phyloP scores from a whole-genome alignment of 768 basidiomycete species.

The Termitomyces titanicus region DNA sequence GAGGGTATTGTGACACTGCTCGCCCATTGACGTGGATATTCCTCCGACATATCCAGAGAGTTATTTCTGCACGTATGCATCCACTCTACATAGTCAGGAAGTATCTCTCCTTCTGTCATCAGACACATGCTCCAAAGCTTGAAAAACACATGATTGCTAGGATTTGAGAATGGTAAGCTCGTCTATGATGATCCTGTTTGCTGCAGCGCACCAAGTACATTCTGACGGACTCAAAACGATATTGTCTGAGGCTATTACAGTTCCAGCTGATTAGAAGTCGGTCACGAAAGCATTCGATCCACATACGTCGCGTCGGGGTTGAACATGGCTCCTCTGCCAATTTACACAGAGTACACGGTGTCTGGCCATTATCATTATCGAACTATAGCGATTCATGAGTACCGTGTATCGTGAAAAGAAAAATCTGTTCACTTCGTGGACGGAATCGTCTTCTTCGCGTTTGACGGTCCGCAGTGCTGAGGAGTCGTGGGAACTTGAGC shows the following conservation, averaged over 20 bases:
- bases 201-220: conserved; percentile 17
- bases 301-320: conserved; percentile 3
- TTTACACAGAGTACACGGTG: conserved; percentile 6
- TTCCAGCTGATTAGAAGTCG: neutral
- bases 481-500: conserved; percentile 1
- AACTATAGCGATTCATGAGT: conserved; percentile 2
- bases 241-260: neutral
- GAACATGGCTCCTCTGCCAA: conserved; percentile 7
- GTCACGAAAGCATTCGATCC: neutral
- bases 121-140: conserved; percentile 25
- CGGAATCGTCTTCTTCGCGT: neutral
- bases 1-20: conserved; percentile 1
- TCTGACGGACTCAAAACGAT: conserved; percentile 3
- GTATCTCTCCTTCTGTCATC: conserved; percentile 2
- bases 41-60: conserved; percentile 9
- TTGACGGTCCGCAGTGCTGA: neutral
- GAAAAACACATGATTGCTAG: conserved; percentile 29
- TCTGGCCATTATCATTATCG: conserved; percentile 4
- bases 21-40: conserved; percentile 2
- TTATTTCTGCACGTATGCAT: conserved; percentile 5
- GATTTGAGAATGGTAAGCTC: neutral
- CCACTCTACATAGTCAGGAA: conserved; percentile 9
- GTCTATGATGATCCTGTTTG: neutral
- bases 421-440: neutral
- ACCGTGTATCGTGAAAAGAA: neutral